Conservation (phyloP, 805 yeast genomes). For the Spathaspora girioi region DNA sequence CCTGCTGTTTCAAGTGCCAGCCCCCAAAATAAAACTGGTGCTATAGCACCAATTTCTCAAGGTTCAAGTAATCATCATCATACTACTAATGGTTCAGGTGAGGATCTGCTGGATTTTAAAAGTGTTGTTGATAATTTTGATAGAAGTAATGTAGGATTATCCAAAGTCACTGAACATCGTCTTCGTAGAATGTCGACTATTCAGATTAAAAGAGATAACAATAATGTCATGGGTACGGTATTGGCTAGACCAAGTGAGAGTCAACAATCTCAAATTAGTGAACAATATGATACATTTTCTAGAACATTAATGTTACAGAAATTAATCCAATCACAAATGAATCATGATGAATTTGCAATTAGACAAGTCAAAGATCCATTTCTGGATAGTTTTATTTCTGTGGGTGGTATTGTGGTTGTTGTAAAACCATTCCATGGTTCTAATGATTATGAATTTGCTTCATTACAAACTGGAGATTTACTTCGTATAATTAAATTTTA, state of each 20-base stretch:
- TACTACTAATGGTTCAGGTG: neutral
- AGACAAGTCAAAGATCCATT: constrained; percentile 26
- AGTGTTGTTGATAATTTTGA: constrained; percentile 15
- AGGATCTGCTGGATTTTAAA: constrained; percentile 9
- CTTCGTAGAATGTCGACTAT: constrained; percentile 6
- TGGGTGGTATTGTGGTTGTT: constrained; percentile 33
- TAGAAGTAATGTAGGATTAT: neutral
- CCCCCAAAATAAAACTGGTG: neutral
- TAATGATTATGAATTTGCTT: constrained; percentile 15
- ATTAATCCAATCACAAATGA: constrained; percentile 14
- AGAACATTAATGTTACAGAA: constrained; percentile 25
- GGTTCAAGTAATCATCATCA: neutral
- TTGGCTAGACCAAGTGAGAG: constrained; percentile 12
- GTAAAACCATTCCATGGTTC: constrained; percentile 22
- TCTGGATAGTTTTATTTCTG: constrained; percentile 17
- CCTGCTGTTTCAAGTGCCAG: neutral
- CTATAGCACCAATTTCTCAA: neutral
- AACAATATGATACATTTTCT: constrained; percentile 22
- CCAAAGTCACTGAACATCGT: neutral
- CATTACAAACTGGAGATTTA: constrained; percentile 28
- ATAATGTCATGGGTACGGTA: constrained; percentile 8
- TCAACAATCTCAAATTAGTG: constrained; percentile 10
- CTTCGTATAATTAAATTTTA: constrained; percentile 24
- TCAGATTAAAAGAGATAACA: constrained; percentile 1
- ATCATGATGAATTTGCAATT: constrained; percentile 12